Evolutionary conservation across 768 basidiomycete genomes (phyloP).

Genomic region (Boletus bicolor): DNA sequence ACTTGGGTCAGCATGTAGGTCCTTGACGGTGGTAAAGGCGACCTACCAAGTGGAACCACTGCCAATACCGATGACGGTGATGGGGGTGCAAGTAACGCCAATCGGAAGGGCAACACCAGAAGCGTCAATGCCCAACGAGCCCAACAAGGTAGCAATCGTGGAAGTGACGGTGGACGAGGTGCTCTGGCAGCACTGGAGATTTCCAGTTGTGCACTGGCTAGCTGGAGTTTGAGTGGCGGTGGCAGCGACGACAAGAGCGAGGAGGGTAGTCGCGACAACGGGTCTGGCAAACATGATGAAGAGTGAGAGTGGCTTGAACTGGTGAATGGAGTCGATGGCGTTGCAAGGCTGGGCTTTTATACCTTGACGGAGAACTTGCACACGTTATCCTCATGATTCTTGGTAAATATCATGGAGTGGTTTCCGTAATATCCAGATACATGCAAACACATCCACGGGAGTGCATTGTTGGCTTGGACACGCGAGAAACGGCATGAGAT

Average conservation of each 20-base stretch:
- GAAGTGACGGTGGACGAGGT: background rate
- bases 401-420: background rate
- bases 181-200: background rate
- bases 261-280: background rate
- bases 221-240: background rate
- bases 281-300: constrained; percentile 1
- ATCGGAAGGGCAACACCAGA: background rate
- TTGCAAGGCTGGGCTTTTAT: background rate
- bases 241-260: background rate
- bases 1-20: background rate
- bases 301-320: background rate
- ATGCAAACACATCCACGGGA: background rate
- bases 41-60: constrained; percentile 1
- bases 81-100: background rate
- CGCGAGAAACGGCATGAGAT: background rate
- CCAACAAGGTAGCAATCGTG: background rate
- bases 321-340: background rate
- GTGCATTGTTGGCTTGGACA: background rate
- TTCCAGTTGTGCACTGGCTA: background rate
- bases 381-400: background rate
- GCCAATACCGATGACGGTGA: background rate
- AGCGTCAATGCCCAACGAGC: background rate
- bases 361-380: background rate
- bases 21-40: background rate
- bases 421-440: background rate